Conservation (phyloP, 2,329 filamentous ascomycete genomes). For the Pseudopithomyces chartarum region DNA sequence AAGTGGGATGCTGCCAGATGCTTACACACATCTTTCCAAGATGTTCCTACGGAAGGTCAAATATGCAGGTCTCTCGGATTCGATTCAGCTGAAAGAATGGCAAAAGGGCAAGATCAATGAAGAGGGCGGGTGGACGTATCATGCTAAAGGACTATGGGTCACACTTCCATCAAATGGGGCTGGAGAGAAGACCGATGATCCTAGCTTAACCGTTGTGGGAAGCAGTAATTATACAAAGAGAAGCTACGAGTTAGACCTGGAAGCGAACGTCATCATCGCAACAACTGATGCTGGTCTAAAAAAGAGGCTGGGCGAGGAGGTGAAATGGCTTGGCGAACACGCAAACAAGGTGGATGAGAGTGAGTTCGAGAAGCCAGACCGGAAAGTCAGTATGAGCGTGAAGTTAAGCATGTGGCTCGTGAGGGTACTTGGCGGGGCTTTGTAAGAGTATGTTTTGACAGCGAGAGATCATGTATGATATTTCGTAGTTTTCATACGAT, state of each 20-base stretch:
- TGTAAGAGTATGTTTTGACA: constrained; percentile 54
- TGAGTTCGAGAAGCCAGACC: constrained; percentile 80
- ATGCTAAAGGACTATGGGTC: constrained; percentile 95
- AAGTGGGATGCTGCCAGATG: constrained; percentile 86
- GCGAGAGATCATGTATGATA: not conserved
- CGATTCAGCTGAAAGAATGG: constrained; percentile 86
- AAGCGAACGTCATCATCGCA: constrained; percentile 84
- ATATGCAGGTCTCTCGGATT: constrained; percentile 57
- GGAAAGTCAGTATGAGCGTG: constrained; percentile 84
- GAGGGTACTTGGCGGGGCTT: constrained; percentile 79
- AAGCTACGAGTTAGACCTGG: constrained; percentile 89
- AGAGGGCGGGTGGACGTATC: constrained; percentile 92
- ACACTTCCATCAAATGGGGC: constrained; percentile 63
- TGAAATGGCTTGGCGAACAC: constrained; percentile 77
- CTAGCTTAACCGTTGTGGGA: constrained; percentile 81
- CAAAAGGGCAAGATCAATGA: constrained; percentile 78
- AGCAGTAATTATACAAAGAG: constrained; percentile 96
- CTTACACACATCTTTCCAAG: constrained; percentile 86
- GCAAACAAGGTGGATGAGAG: constrained; percentile 71
- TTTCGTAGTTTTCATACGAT: not conserved
- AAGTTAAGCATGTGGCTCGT: constrained; percentile 94
- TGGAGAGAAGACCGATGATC: constrained; percentile 63
- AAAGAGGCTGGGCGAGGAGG: constrained; percentile 75
- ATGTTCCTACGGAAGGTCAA: constrained; percentile 73
- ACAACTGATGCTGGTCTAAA: constrained; percentile 77